Percentiles rank a stretch among this genome's conserved stretches.
Evolutionary conservation across 1,284 basidiomycete species (phyloP).

Genomic region (Cystobasidium pallidum): DNA sequence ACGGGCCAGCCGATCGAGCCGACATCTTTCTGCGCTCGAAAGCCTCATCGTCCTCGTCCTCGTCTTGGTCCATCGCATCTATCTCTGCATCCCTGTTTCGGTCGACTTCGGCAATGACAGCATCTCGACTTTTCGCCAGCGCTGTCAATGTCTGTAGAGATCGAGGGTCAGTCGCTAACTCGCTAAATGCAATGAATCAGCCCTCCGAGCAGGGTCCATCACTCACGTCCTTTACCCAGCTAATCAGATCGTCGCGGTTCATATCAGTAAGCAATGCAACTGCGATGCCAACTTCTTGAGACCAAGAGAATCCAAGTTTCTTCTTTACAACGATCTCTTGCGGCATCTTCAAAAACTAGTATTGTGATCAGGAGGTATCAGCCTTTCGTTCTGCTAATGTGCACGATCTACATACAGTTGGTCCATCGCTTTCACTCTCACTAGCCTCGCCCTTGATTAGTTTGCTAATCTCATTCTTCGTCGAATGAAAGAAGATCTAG

Average conservation of each 20-base stretch:
- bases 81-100: constrained; percentile 26
- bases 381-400: constrained; percentile 49
- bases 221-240: constrained; percentile 78
- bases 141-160: constrained; percentile 16
- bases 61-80: constrained; percentile 20
- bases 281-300: constrained; percentile 82
- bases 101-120: constrained; percentile 30
- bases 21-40: constrained; percentile 37
- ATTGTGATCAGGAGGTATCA: constrained; percentile 52
- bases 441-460: constrained; percentile 55
- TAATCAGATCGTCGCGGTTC: constrained; percentile 67
- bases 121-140: constrained; percentile 26
- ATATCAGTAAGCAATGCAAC: constrained; percentile 73
- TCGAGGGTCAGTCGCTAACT: neutral
- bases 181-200: no score
- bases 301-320: constrained; percentile 85
- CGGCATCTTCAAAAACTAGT: constrained; percentile 41
- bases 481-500: constrained; percentile 39
- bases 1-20: constrained; percentile 59
- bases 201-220: neutral
- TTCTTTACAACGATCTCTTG: constrained; percentile 68
- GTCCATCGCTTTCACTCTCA: constrained; percentile 59
- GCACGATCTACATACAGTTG: constrained; percentile 53
- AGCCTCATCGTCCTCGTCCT: constrained; percentile 41
- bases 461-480: constrained; percentile 13